Percentiles rank a stretch among this genome's conserved stretches.
phyloP scores from a whole-genome alignment of 2,329 filamentous ascomycete species.

The Trichoderma hamatum region DNA sequence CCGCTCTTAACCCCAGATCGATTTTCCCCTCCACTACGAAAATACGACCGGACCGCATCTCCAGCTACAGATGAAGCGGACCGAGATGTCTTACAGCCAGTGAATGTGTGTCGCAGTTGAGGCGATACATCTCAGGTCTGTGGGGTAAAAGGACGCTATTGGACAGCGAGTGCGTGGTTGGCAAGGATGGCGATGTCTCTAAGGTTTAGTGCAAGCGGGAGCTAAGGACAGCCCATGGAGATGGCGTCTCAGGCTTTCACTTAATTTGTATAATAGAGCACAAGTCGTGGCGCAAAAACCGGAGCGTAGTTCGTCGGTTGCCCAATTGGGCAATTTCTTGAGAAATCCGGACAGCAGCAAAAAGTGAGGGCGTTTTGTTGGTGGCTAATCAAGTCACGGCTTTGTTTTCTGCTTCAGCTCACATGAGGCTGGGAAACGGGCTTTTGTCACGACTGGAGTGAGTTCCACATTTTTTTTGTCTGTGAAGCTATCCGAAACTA shows the following conservation, averaged over 20 bases:
- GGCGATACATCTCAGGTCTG: neutral
- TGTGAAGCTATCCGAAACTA: neutral
- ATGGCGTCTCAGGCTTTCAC: neutral
- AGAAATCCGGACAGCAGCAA: neutral
- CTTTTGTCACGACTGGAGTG: neutral
- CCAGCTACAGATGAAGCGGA: neutral
- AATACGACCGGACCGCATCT: neutral
- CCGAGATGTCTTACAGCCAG: neutral
- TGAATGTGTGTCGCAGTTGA: neutral
- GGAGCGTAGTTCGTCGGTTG: neutral
- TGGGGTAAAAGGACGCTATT: neutral
- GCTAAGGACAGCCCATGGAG: neutral
- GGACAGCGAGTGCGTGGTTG: neutral
- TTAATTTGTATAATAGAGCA: conserved; percentile 2
- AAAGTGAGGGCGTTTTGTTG: neutral
- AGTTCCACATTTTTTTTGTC: neutral
- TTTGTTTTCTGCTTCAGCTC: neutral
- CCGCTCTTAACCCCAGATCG: conserved; percentile 2
- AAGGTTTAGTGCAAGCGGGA: conserved; percentile 6
- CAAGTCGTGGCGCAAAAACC: neutral
- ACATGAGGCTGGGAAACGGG: neutral
- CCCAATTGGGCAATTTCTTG: conserved; percentile 10
- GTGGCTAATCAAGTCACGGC: neutral
- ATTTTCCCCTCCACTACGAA: neutral
- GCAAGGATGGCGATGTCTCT: neutral